Percentiles rank a stretch among this genome's conserved stretches.
Evolutionary conservation across 2,329 filamentous ascomycete genomes (phyloP).

Genomic region (Sclerotinia spermophila): DNA sequence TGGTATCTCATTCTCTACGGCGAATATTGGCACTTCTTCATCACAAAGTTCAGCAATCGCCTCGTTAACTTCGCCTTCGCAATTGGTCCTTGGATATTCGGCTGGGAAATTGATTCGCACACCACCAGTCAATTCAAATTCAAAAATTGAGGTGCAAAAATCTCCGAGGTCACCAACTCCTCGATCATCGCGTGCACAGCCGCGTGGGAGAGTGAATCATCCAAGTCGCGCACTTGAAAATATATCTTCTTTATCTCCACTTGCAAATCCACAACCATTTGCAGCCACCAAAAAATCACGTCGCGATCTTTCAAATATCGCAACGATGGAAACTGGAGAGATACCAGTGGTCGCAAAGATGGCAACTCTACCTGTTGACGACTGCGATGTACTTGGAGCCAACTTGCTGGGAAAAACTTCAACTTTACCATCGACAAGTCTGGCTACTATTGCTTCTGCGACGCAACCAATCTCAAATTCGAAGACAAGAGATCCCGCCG

Average conservation of each 20-base stretch:
- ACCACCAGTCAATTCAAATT: background rate
- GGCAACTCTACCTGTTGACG: background rate
- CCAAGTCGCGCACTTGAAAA: background rate
- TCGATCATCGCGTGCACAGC: background rate
- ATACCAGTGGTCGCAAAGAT: background rate
- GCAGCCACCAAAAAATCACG: too few relatives aligned
- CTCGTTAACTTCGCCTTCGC: background rate
- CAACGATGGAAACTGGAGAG: background rate
- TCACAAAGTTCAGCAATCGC: background rate
- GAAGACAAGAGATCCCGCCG: background rate
- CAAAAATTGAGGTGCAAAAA: background rate
- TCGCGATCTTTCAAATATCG: background rate
- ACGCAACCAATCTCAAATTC: background rate
- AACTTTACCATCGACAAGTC: background rate
- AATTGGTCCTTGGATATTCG: background rate
- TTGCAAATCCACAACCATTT: background rate
- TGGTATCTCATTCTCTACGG: background rate
- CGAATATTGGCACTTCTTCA: background rate
- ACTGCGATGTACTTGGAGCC: background rate
- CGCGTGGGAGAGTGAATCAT: background rate
- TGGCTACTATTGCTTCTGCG: background rate
- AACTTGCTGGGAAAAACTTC: background rate
- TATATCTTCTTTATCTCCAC: background rate
- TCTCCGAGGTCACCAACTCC: background rate
- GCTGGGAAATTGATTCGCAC: background rate